phyloP scores from a whole-genome alignment of 2,329 filamentous ascomycete genomes.

The Parasarocladium wereldwijsianum region DNA sequence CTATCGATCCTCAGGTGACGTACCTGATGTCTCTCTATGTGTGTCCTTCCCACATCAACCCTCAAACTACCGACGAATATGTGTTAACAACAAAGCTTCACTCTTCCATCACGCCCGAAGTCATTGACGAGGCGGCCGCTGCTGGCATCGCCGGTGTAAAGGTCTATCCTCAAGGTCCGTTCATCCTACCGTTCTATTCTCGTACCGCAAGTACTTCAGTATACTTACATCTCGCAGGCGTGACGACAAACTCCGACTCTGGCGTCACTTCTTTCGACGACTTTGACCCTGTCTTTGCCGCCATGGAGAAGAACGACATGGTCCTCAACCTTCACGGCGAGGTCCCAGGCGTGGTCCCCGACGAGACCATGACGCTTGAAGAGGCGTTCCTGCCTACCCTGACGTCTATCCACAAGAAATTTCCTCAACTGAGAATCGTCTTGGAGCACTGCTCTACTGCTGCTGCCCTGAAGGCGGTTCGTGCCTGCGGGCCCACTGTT shows the following conservation, averaged over 20 bases:
- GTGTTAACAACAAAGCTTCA: conserved; percentile 27
- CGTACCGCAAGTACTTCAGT: background rate
- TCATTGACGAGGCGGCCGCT: conserved; percentile 57
- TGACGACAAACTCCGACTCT: conserved; percentile 51
- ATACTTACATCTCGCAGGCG: conserved; percentile 22
- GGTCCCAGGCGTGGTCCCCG: conserved; percentile 39
- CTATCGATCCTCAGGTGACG: conserved; percentile 45
- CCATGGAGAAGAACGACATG: conserved; percentile 73
- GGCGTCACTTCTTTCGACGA: conserved; percentile 56
- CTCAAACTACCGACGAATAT: background rate
- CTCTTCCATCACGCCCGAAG: conserved; percentile 47
- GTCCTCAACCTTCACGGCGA: conserved; percentile 94
- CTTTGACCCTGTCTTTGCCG: conserved; percentile 70
- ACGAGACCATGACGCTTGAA: conserved; percentile 25
- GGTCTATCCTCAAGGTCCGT: conserved; percentile 41
- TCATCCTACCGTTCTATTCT: background rate
- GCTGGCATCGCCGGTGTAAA: conserved; percentile 62
- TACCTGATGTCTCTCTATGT: conserved; percentile 63
- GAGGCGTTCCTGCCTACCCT: conserved; percentile 67
- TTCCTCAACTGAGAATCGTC: conserved; percentile 56
- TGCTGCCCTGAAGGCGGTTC: conserved; percentile 65
- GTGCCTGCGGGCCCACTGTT: conserved; percentile 62
- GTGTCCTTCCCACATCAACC: background rate
- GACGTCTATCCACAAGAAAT: conserved; percentile 54
- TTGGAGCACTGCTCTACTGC: conserved; percentile 82